Base-by-base conservation (phyloP, 2,329 filamentous ascomycete genomes). In the Fusarium tricinctum region DNA sequence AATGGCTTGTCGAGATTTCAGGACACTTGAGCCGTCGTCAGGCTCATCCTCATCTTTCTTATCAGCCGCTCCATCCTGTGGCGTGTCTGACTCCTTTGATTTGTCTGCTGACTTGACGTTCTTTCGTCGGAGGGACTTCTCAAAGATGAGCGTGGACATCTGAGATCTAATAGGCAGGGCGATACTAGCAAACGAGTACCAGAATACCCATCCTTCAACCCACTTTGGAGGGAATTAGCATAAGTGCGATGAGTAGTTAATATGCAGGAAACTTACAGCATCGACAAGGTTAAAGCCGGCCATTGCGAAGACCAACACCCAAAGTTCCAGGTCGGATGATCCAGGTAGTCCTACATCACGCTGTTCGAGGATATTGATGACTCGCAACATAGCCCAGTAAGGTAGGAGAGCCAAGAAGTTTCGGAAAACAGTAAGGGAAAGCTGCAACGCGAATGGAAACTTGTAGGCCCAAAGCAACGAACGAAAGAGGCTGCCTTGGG, bases 81-180 rank as follows among this genome's bases (percentile, higher is more conserved):
- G 72, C 19, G 73, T 63, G 26, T 78, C 72, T n/a, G 75, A 44
- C 77, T 83, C 78, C 19, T 77, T 75, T 12, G 77, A 72, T 72
- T 86, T 88, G 35, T 81, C 82, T 6, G 86, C 83, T 13, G 87
- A 85, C 75, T 93, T 93, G 40, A 92, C 87, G 76, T 94, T 92
- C 75, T 95, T 95, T 48, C 90, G 86, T 43, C 90, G 85, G 83
- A 94, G 88, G 0, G 91, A 87, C 76, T 96, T 96, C 62, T 90
- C 86, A 71, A 94, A 95, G 17, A 95, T 86, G 9, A 93, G 82
- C 1, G 91, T 86, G 3, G 90, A 88, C 3, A 96, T 80, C 71
- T 94, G 89, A 28, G 88, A 85, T 51, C 91, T 88, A 17, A 94
- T 81, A 0, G 91, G 90, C 23, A 93, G 83, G 45, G 84, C 84